These are phyloP conservation scores for Geopyxis carbonaria DNA, from an alignment of 495 filamentous ascomycete species.

Conservation along the genomic window DNA sequence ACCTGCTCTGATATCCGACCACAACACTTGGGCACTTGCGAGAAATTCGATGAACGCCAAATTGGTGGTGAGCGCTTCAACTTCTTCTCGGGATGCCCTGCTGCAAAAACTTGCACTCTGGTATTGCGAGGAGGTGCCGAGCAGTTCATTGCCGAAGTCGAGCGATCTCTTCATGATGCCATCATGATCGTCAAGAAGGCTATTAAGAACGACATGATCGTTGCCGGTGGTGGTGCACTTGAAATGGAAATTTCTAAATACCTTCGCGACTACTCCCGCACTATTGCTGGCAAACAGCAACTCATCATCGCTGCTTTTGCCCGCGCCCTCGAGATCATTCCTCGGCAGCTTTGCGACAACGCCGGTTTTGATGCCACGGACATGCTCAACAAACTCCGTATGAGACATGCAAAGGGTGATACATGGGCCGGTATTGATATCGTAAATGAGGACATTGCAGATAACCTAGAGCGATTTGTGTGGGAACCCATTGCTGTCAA, in stretches of 20 bases:
- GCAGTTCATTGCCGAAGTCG: slow-evolving; percentile 97
- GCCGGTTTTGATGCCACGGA: slow-evolving; percentile 97
- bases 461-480: slow-evolving; percentile 87
- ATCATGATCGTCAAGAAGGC: slow-evolving; percentile 99
- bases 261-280: slow-evolving; percentile 75
- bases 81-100: slow-evolving; percentile 89
- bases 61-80: slow-evolving; percentile 96
- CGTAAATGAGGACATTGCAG: slow-evolving; percentile 68
- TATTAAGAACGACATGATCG: slow-evolving; percentile 80
- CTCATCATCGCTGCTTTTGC: slow-evolving; percentile 94
- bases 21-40: slow-evolving; percentile 83
- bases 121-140: slow-evolving; percentile 90
- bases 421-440: slow-evolving; percentile 96
- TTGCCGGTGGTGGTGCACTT: slow-evolving; percentile 82
- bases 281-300: slow-evolving; percentile 89
- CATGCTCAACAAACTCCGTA: slow-evolving; percentile 82
- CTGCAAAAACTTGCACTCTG: slow-evolving; percentile 90
- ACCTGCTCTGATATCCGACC: slow-evolving; percentile 90
- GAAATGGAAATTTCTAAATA: slow-evolving; percentile 96
- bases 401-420: slow-evolving; percentile 81
- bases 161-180: slow-evolving; percentile 90
- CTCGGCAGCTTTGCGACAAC: slow-evolving; percentile 92
- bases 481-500: slow-evolving; percentile 96
- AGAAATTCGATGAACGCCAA: slow-evolving; percentile 81
- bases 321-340: slow-evolving; percentile 92